phyloP scores from a whole-genome alignment of 768 basidiomycete species.

The Kwoniella shandongensis region DNA sequence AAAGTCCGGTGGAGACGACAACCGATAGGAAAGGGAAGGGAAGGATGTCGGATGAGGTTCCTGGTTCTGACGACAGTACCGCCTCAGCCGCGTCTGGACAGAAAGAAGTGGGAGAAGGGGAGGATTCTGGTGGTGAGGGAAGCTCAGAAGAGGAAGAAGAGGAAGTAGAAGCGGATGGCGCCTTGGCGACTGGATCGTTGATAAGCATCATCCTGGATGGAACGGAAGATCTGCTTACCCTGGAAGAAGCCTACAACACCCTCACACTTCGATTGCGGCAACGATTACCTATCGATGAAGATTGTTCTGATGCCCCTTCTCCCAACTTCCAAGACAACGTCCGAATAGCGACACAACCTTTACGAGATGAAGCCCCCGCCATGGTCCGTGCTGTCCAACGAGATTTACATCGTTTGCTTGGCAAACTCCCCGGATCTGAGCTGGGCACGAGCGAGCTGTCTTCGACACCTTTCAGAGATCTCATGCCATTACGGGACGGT shows the following conservation, averaged over 20 bases:
- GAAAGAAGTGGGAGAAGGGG: slow-evolving; percentile 2
- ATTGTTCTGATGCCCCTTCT: background rate
- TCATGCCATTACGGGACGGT: slow-evolving; percentile 26
- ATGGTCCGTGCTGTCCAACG: slow-evolving; percentile 45
- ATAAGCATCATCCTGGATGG: slow-evolving; percentile 47
- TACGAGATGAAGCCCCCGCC: slow-evolving; percentile 41
- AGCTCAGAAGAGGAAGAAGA: slow-evolving; percentile 32
- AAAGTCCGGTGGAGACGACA: slow-evolving; percentile 4
- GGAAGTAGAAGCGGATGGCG: slow-evolving; percentile 30
- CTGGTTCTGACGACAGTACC: slow-evolving; percentile 36
- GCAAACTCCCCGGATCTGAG: slow-evolving; percentile 32
- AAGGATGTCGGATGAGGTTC: slow-evolving; percentile 23
- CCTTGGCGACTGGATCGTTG: slow-evolving; percentile 34
- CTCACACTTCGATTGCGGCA: slow-evolving; percentile 33
- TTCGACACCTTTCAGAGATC: slow-evolving; percentile 24
- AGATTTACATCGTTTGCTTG: slow-evolving; percentile 42
- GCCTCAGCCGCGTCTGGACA: slow-evolving; percentile 11
- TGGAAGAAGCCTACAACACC: slow-evolving; percentile 51
- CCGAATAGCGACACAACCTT: slow-evolving; percentile 28
- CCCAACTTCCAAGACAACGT: slow-evolving; percentile 9
- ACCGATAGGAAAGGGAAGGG: slow-evolving; percentile 18
- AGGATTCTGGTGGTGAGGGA: slow-evolving; percentile 12
- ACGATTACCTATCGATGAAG: slow-evolving; percentile 6
- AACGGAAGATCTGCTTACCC: slow-evolving; percentile 46
- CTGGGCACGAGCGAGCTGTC: slow-evolving; percentile 14